Evolutionary conservation across 805 yeast genomes (phyloP).

Genomic region (Candida coleopterorum): DNA sequence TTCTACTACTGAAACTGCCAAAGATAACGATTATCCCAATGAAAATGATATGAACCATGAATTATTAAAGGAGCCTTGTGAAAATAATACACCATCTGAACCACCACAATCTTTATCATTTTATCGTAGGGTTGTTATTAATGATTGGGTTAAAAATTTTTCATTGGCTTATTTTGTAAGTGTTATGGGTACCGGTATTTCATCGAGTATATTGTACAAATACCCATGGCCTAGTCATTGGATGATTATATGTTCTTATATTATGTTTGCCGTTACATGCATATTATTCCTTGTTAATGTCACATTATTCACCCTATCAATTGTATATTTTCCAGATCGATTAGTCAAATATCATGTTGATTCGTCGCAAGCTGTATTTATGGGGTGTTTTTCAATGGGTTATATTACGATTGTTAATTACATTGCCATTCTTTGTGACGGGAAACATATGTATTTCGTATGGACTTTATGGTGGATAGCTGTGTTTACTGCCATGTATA

Average conservation of each 20-base stretch:
- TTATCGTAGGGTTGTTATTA: slow-evolving; percentile 4
- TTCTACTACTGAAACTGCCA: not conserved
- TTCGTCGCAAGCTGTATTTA: slow-evolving; percentile 50
- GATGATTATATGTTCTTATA: slow-evolving; percentile 52
- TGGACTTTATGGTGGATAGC: slow-evolving; percentile 77
- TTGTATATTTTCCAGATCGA: slow-evolving; percentile 31
- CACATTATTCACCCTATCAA: slow-evolving; percentile 36
- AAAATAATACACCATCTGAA: not conserved
- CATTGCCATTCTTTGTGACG: slow-evolving; percentile 31
- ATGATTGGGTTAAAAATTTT: slow-evolving; percentile 16
- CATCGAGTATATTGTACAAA: slow-evolving; percentile 52
- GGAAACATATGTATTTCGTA: slow-evolving; percentile 6
- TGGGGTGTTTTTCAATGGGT: slow-evolving; percentile 85
- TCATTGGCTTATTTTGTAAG: slow-evolving; percentile 61
- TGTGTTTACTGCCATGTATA: slow-evolving; percentile 46
- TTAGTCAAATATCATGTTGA: slow-evolving; percentile 18
- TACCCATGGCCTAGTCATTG: slow-evolving; percentile 65
- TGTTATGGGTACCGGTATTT: slow-evolving; percentile 85
- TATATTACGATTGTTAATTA: slow-evolving; percentile 59
- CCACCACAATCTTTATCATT: slow-evolving; percentile 3
- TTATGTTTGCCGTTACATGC: slow-evolving; percentile 60
- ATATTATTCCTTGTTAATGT: slow-evolving; percentile 42
- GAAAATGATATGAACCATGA: slow-evolving; percentile 8
- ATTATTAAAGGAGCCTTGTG: not conserved
- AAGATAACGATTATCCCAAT: not conserved